A percentile compares a stretch with the other conserved stretches of the same genome.
These are phyloP conservation scores for Nakazawaea wyomingensis DNA, from an alignment of 805 yeast genomes.

Conservation along the genomic window DNA sequence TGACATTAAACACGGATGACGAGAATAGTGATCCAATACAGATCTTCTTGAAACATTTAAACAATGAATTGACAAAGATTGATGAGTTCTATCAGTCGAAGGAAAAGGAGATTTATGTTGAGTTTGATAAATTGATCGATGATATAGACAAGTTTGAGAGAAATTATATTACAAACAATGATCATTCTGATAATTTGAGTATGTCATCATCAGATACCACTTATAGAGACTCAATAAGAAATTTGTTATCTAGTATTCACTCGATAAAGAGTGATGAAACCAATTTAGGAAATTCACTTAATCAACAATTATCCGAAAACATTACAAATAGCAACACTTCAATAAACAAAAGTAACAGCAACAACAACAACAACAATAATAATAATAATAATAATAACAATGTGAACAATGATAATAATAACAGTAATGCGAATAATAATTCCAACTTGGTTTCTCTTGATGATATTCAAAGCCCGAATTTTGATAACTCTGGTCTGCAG, in stretches of 20 bases:
- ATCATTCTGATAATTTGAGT: constrained; percentile 14
- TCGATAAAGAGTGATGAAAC: constrained; percentile 6
- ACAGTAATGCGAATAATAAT: background rate
- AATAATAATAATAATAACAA: background rate
- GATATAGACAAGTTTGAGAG: constrained; percentile 62
- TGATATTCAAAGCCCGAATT: background rate
- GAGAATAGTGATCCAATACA: constrained; percentile 41
- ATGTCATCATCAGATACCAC: constrained; percentile 18
- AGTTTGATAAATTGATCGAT: constrained; percentile 49
- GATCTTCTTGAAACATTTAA: constrained; percentile 67
- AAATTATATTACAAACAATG: constrained; percentile 22
- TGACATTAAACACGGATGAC: constrained; percentile 14
- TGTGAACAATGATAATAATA: background rate
- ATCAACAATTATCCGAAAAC: background rate
- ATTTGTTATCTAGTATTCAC: constrained; percentile 8
- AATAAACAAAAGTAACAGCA: no score
- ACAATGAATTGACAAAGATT: constrained; percentile 70
- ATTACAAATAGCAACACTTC: background rate
- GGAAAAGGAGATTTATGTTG: constrained; percentile 51
- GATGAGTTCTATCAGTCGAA: constrained; percentile 68
- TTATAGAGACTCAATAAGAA: constrained; percentile 11
- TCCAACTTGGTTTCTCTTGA: background rate
- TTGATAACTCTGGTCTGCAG: constrained; percentile 2
- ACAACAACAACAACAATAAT: background rate
- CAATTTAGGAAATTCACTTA: background rate